Base-by-base conservation (phyloP, 345 rosid species). In the Excoecaria cochinchinensis region DNA sequence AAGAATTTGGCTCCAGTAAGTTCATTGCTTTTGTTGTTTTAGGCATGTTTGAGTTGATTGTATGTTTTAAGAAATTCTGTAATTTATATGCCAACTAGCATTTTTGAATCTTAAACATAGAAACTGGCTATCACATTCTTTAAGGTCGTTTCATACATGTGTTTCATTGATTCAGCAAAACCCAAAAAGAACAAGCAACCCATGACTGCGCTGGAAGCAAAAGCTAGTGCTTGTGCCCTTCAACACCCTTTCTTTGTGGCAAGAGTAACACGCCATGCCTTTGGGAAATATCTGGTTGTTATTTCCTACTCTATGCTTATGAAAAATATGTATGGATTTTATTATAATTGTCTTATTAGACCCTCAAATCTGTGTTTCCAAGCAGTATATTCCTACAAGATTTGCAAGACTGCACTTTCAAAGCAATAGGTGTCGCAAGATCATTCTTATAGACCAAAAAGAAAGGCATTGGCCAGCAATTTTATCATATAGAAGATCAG, bases 381-480 rank as follows among this genome's bases (percentile, higher is more conserved):
- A 56, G 61, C 61, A 56, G 61, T 3, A 19, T 6, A 21, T 56
- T 56, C 61, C 61, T 25, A 42, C 2, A 67, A 61, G 10, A 6
- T 70, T 76, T 40, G 19, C 60, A 53, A 76, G 24, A 56, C 69
- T 14, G 9, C 36, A 75, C 56, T 17, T 39, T 48, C 74, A 61
- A 65, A 38, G 13, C 19, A 15, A n/a, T 15, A 40, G 16, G 5
- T 47, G 22, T 55, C 9, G 62, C 42, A 40, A 76, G 64, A 46
- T 51, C 50, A 44, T 61, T 61, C 62, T 76, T 69, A 50, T 59
- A 22, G 51, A 76, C 44, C 63, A 53, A 42, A 5, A 69, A 42
- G 74, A 65, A n/a, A 51, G 39, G 44, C 21, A 74, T 31, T 76
- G 74, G 74, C 74, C 79, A 47, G 74, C 59, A 50, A 70, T 4